Base-by-base conservation (phyloP, 192 early-diverging fungal genomes). In the Podila clonocystis region DNA sequence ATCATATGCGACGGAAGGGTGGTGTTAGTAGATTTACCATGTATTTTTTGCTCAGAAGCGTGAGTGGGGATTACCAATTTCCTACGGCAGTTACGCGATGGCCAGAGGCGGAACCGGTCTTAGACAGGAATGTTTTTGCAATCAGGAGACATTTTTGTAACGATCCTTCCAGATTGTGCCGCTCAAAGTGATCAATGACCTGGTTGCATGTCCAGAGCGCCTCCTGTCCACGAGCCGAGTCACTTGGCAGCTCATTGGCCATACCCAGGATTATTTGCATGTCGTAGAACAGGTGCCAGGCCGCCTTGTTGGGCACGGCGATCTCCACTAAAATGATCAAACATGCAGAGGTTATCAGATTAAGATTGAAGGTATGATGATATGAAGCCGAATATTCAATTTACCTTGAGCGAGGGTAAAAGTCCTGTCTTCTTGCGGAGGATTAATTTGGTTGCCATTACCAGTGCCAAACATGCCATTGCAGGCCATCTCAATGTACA, bases 401-500 rank as follows among this genome's bases (percentile, higher is more conserved):
- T 59, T 67, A 67, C 75, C 75, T 82, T 86, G 73, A 26, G 72
- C 36, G 12, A 99, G 83, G 9, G 29, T 59, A 69, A 91, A 99
- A 38, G 70, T 62, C 9, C 89, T 82, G 73, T 95, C 82, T 9
- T 88, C 84, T 30, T 94, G 83, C 0, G 95, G 95, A 2, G 95
- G 89, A 11, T 86, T 84, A 62, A 93, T 94, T 50, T 86, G 26
- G 1, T 87, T 88, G 74, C 82, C 85, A 20, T 86, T 78, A 28
- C 93, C 95, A 41, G 86, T 86, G 24, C 98, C 97, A 87, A 98
- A 97, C 91, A 98, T 87, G 30, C 92, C 92, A 75, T 99, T 98
- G 76, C 95, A 96, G 2, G 94, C 96, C 61, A 96, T 91, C 69
- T 98, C 98, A 48, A 98, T 74, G 75, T 93, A 97, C 60, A 97